These are phyloP conservation scores for Phytophthora pistaciae DNA, from an alignment of 352 stramenopile genomes.

Conservation along the genomic window DNA sequence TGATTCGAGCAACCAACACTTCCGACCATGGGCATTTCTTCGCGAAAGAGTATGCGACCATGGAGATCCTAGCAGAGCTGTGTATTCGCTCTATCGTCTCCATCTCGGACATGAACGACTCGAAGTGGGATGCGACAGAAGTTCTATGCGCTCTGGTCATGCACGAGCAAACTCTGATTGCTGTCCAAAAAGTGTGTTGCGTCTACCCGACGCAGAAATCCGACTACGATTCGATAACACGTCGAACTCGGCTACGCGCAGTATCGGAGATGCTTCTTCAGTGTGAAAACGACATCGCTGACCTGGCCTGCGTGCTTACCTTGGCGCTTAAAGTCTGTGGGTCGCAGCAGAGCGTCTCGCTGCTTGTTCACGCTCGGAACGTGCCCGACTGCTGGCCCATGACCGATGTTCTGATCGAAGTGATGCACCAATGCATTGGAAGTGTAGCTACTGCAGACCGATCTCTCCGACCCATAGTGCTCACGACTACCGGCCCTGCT, in stretches of 20 bases:
- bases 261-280: conserved; percentile 32
- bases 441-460: neutral
- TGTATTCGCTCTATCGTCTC: conserved; percentile 12
- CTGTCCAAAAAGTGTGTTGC: conserved; percentile 9
- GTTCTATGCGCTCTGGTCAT: conserved; percentile 13
- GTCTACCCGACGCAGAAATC: neutral
- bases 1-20: conserved; percentile 8
- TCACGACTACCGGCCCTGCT: conserved; percentile 10
- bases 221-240: neutral
- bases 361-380: conserved; percentile 23
- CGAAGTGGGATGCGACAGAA: conserved; percentile 19
- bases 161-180: conserved; percentile 5
- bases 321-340: conserved; percentile 17
- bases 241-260: conserved; percentile 3
- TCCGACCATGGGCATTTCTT: conserved; percentile 20
- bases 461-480: conserved; percentile 8
- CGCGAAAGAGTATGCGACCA: conserved; percentile 1
- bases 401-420: conserved; percentile 17
- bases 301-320: conserved; percentile 8
- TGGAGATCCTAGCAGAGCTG: conserved; percentile 11
- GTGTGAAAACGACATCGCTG: conserved; percentile 6
- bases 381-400: conserved; percentile 19
- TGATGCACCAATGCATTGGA: conserved; percentile 15
- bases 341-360: neutral
- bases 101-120: neutral